These are phyloP conservation scores for Penicillium coffeae DNA, from an alignment of 495 filamentous ascomycete species.

Conservation along the genomic window DNA sequence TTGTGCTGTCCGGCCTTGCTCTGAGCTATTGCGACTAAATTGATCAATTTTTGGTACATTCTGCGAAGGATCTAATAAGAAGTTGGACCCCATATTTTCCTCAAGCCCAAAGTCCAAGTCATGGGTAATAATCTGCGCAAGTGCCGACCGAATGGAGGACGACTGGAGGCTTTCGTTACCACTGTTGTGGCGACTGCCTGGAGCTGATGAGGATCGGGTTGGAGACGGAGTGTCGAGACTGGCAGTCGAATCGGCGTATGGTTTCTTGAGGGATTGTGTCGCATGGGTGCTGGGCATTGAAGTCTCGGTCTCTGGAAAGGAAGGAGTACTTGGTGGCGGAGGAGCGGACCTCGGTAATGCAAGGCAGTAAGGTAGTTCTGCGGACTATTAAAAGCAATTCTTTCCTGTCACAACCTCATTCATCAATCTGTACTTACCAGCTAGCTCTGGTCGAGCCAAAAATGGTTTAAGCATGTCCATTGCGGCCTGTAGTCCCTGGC, in stretches of 20 bases:
- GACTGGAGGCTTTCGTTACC: constrained; percentile 14
- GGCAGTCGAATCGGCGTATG: constrained; percentile 31
- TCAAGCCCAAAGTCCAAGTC: constrained; percentile 52
- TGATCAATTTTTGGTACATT: constrained; percentile 39
- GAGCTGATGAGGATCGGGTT: constrained; percentile 28
- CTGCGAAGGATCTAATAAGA: constrained; percentile 55
- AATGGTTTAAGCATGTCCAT: constrained; percentile 64
- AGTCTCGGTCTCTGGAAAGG: constrained; percentile 23
- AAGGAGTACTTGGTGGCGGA: constrained; percentile 21
- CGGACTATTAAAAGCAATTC: constrained; percentile 1
- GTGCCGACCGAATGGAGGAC: constrained; percentile 28
- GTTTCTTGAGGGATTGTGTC: constrained; percentile 15
- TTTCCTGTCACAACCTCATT: not conserved
- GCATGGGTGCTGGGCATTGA: constrained; percentile 18
- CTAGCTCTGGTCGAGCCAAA: constrained; percentile 29
- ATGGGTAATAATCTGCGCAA: constrained; percentile 49
- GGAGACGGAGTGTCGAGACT: constrained; percentile 36
- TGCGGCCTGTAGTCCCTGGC: constrained; percentile 54
- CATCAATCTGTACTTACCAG: constrained; percentile 15
- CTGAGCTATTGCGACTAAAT: constrained; percentile 29
- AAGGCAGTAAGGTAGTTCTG: constrained; percentile 14
- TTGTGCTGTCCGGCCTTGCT: constrained; percentile 20
- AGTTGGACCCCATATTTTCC: constrained; percentile 65
- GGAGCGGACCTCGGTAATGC: constrained; percentile 18
- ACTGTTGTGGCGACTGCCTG: constrained; percentile 29